phyloP scores from a whole-genome alignment of 2,329 filamentous ascomycete genomes.

The Moelleriella libera region DNA sequence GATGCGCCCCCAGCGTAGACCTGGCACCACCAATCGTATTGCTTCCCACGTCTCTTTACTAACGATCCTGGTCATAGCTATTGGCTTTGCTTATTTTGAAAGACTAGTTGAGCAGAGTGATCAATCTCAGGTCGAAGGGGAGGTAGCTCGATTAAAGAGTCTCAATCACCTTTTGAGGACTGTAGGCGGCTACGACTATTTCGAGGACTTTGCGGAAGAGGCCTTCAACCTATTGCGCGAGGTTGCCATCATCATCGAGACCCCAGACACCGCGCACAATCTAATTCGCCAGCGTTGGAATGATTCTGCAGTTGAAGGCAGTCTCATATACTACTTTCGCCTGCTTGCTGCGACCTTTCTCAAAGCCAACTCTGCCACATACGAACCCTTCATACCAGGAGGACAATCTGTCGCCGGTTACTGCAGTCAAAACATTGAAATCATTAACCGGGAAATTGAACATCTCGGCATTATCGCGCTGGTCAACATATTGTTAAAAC shows the following conservation, averaged over 20 bases:
- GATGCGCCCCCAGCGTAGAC: too few relatives aligned
- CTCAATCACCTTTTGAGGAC: conserved; percentile 57
- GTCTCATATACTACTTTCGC: conserved; percentile 75
- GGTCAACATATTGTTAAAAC: conserved; percentile 65
- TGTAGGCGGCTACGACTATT: conserved; percentile 56
- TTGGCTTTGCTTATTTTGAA: conserved; percentile 90
- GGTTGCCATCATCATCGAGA: conserved; percentile 43
- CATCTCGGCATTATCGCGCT: conserved; percentile 72
- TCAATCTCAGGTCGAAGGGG: conserved; percentile 48
- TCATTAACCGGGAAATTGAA: conserved; percentile 73
- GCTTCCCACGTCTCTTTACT: not conserved
- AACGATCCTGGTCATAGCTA: conserved; percentile 38
- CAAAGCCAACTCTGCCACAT: conserved; percentile 56
- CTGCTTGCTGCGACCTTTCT: conserved; percentile 76
- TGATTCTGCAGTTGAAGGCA: conserved; percentile 47
- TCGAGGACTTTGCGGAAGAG: conserved; percentile 73
- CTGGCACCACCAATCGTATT: too few relatives aligned
- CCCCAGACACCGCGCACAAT: conserved; percentile 39
- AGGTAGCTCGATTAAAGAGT: conserved; percentile 57
- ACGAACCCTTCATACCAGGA: conserved; percentile 56
- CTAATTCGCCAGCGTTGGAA: conserved; percentile 60
- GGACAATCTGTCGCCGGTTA: conserved; percentile 49
- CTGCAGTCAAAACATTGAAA: conserved; percentile 56
- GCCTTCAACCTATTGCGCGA: conserved; percentile 54
- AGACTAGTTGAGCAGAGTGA: conserved; percentile 58